These are phyloP conservation scores for Pyronema domesticum DNA, from an alignment of 495 filamentous ascomycete genomes.

Conservation along the genomic window DNA sequence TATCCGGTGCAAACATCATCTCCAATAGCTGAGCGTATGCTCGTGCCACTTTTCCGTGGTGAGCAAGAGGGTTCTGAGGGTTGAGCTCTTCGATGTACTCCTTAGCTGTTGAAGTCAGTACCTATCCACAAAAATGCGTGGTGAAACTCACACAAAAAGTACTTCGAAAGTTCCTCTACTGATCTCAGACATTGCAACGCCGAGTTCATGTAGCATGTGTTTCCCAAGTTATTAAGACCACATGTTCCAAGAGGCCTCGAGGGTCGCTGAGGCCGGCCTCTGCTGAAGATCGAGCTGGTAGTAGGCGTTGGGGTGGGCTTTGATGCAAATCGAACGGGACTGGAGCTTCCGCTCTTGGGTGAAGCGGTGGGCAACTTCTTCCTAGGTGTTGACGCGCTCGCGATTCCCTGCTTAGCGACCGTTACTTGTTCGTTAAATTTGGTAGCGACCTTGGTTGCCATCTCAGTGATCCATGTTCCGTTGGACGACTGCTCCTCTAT, in stretches of 20 bases:
- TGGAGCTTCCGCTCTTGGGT: constrained; percentile 25
- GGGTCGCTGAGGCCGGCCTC: constrained; percentile 42
- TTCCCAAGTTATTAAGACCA: constrained; percentile 77
- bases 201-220: constrained; percentile 98
- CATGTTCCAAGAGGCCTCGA: constrained; percentile 53
- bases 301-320: neutral
- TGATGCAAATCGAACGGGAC: neutral
- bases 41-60: constrained; percentile 65
- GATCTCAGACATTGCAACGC: constrained; percentile 83
- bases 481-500: constrained; percentile 57
- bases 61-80: constrained; percentile 59
- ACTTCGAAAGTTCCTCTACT: constrained; percentile 77
- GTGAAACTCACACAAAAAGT: constrained; percentile 50
- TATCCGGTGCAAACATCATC: constrained; percentile 48
- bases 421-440: constrained; percentile 24
- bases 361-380: constrained; percentile 8
- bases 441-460: constrained; percentile 26
- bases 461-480: constrained; percentile 46
- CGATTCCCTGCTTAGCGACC: constrained; percentile 25
- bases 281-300: constrained; percentile 37
- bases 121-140: constrained; percentile 3
- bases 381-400: constrained; percentile 5
- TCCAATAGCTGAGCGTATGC: constrained; percentile 58
- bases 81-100: constrained; percentile 67
- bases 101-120: constrained; percentile 32